These are phyloP conservation scores for Luvunga scandens DNA, from an alignment of 345 rosid species.

Conservation along the genomic window DNA sequence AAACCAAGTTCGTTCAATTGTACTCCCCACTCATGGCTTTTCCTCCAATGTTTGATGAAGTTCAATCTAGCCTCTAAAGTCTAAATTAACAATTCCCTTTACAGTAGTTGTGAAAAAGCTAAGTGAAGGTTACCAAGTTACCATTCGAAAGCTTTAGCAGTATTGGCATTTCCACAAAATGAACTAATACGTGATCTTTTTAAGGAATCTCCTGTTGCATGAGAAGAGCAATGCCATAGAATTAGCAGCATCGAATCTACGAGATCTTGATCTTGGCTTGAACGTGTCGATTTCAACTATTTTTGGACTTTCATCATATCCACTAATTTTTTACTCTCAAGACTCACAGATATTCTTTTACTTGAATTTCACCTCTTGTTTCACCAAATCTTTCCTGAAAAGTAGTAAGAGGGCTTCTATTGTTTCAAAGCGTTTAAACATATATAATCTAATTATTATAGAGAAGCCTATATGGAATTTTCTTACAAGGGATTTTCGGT, in stretches of 20 bases:
- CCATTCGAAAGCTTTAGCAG: too few relatives aligned
- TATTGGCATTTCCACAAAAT: too few relatives aligned
- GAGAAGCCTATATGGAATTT: neutral
- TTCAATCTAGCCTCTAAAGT: neutral
- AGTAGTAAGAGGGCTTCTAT: neutral
- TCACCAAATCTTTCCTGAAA: conserved; percentile 34
- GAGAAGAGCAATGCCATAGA: conserved; percentile 34
- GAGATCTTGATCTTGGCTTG: conserved; percentile 49
- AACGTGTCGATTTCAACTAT: conserved; percentile 53
- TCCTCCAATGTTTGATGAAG: neutral
- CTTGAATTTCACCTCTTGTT: too few relatives aligned
- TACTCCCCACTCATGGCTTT: neutral
- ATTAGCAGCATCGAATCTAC: conserved; percentile 23
- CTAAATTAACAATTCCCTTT: neutral
- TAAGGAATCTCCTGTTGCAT: too few relatives aligned
- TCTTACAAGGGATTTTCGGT: conserved; percentile 44
- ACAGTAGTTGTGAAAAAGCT: too few relatives aligned
- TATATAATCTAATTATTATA: neutral
- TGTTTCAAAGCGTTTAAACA: neutral
- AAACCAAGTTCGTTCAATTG: neutral
- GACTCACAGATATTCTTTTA: conserved; percentile 7
- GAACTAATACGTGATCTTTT: too few relatives aligned
- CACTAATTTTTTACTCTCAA: conserved; percentile 15
- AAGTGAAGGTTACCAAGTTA: too few relatives aligned
- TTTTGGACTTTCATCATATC: conserved; percentile 42